Percentiles rank a stretch among this genome's conserved stretches.
Conservation (phyloP, 768 basidiomycete species). For the Tricholoma saponaceum region DNA sequence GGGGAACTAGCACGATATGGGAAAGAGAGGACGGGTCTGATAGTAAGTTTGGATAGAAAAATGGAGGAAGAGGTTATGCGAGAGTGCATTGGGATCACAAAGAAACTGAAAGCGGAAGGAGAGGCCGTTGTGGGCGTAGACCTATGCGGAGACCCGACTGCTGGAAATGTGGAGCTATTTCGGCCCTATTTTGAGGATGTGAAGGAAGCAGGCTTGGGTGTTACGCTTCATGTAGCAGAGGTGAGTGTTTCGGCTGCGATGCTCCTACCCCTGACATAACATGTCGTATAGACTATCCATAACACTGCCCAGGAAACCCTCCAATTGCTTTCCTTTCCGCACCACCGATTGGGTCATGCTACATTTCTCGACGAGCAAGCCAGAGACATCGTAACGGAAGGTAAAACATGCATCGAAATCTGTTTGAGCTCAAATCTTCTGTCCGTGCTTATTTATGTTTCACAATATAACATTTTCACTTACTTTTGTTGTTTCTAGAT, state of each 20-base stretch:
- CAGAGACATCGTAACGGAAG: slow-evolving; percentile 46
- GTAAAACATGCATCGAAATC: slow-evolving; percentile 68
- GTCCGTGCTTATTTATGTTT: slow-evolving; percentile 32
- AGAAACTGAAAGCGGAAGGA: slow-evolving; percentile 49
- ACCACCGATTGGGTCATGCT: slow-evolving; percentile 74
- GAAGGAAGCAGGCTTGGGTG: slow-evolving; percentile 54
- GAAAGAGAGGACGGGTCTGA: slow-evolving; percentile 47
- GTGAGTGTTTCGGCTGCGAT: slow-evolving; percentile 28
- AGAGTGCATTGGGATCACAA: slow-evolving; percentile 58
- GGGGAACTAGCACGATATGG: slow-evolving; percentile 59
- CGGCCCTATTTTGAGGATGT: slow-evolving; percentile 48
- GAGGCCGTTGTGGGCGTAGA: slow-evolving; percentile 74
- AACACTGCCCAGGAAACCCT: slow-evolving; percentile 57
- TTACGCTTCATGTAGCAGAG: slow-evolving; percentile 87
- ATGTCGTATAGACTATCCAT: slow-evolving; percentile 32
- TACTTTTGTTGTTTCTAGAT: slow-evolving; percentile 31
- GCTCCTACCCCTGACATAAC: neutral
- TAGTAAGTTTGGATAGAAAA: slow-evolving; percentile 72
- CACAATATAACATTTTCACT: neutral
- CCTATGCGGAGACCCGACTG: slow-evolving; percentile 71
- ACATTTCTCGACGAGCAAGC: slow-evolving; percentile 70
- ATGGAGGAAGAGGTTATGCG: slow-evolving; percentile 49
- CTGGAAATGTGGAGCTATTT: slow-evolving; percentile 53
- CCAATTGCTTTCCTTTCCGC: slow-evolving; percentile 54
- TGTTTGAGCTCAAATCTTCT: slow-evolving; percentile 78